Evolutionary conservation across 2,329 filamentous ascomycete genomes (phyloP).

Genomic region (Penicillium sp.): DNA sequence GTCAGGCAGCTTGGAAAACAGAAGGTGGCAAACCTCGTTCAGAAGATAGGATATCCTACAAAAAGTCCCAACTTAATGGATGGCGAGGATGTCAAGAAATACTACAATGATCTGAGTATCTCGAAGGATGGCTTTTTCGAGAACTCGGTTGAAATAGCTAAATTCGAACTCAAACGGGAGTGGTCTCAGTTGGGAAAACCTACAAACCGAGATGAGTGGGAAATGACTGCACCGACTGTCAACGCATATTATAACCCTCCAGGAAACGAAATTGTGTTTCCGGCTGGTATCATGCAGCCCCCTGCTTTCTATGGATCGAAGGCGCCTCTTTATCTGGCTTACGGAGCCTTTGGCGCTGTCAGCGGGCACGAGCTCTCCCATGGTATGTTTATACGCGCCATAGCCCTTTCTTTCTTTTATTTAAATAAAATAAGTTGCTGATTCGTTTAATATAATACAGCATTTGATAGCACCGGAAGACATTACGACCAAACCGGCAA

Average conservation of each 20-base stretch:
- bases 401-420: not conserved
- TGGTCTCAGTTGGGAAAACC: constrained; percentile 61
- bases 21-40: constrained; percentile 63
- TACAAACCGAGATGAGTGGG: constrained; percentile 58
- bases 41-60: constrained; percentile 66
- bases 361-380: constrained; percentile 68
- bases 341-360: constrained; percentile 65
- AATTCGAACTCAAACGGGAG: constrained; percentile 45
- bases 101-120: constrained; percentile 54
- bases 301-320: constrained; percentile 59
- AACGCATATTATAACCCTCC: constrained; percentile 64
- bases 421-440: not conserved
- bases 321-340: constrained; percentile 62
- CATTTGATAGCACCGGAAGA: constrained; percentile 63
- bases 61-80: constrained; percentile 60
- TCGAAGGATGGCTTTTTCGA: constrained; percentile 52
- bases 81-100: constrained; percentile 52
- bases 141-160: constrained; percentile 53
- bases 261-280: constrained; percentile 66
- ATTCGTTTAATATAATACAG: constrained; percentile 24
- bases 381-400: constrained; percentile 23
- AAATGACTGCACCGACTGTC: constrained; percentile 57
- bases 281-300: constrained; percentile 66
- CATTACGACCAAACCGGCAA: constrained; percentile 64
- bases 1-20: constrained; percentile 58